phyloP scores from a whole-genome alignment of 345 rosid species.

The Linum trigynum region DNA sequence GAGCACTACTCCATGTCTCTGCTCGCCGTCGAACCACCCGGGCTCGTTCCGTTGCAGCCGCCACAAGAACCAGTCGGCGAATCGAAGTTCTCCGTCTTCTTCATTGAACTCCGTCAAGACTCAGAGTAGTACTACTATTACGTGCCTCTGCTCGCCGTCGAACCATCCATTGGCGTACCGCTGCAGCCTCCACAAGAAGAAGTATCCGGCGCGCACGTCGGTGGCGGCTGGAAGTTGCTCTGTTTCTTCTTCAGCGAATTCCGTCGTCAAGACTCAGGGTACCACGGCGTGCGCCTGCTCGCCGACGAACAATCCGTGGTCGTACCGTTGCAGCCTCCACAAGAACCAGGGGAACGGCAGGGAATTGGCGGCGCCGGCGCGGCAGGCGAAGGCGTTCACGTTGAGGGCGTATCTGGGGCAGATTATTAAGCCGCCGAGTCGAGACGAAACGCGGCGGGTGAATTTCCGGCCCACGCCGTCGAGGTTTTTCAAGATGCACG shows the following conservation, averaged over 20 bases:
- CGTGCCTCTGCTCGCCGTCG: conserved; percentile 41
- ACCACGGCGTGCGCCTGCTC: conserved; percentile 30
- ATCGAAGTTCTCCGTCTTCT: no score
- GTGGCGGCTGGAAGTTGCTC: neutral
- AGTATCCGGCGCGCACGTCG: no score
- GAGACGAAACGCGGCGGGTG: conserved; percentile 21
- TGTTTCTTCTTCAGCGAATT: no score
- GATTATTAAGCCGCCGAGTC: conserved; percentile 27
- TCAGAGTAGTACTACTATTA: neutral
- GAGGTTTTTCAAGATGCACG: conserved; percentile 29
- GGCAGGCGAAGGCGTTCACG: conserved; percentile 9
- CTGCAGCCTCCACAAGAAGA: conserved; percentile 33
- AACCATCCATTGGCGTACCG: conserved; percentile 44
- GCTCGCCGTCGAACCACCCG: no score
- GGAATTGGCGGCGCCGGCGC: conserved; percentile 10
- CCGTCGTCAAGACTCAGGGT: neutral
- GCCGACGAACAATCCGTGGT: conserved; percentile 42
- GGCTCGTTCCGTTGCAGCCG: no score
- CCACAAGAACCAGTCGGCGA: no score
- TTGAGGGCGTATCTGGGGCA: conserved; percentile 27
- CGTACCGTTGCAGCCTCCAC: conserved; percentile 43
- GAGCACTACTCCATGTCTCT: no score
- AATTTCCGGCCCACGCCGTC: conserved; percentile 31
- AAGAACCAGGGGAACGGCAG: conserved; percentile 6
- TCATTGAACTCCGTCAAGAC: neutral